phyloP scores from a whole-genome alignment of 2,329 filamentous ascomycete genomes.

The Aspergillus quadricinctus region DNA sequence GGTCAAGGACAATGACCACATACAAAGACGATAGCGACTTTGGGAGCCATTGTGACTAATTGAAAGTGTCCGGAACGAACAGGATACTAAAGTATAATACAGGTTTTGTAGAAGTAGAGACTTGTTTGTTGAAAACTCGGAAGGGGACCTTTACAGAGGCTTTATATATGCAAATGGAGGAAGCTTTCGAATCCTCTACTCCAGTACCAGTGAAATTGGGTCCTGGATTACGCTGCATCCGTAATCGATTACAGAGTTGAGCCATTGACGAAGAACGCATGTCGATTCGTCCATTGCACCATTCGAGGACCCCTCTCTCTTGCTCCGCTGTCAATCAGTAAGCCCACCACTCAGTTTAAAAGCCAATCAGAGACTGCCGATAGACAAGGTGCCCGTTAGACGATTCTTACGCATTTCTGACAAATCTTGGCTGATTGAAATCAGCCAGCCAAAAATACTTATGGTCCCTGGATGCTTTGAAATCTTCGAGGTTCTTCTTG shows the following conservation, averaged over 20 bases:
- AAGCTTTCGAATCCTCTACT: background rate
- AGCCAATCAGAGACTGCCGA: background rate
- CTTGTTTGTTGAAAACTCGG: background rate
- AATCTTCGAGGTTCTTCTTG: background rate
- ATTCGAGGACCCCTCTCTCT: background rate
- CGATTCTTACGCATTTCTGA: background rate
- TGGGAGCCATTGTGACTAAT: slow-evolving; percentile 69
- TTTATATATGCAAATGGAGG: background rate
- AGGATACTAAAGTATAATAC: background rate
- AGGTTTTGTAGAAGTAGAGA: background rate
- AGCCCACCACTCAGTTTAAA: background rate
- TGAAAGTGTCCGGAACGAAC: background rate
- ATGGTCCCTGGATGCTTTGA: background rate
- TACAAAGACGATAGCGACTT: slow-evolving; percentile 87
- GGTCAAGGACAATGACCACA: slow-evolving; percentile 34
- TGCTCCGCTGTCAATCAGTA: background rate
- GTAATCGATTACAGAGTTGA: background rate
- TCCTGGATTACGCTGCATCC: background rate
- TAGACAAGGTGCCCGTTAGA: background rate
- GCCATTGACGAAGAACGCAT: background rate
- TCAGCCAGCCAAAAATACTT: background rate
- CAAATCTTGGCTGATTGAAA: background rate
- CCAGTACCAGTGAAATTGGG: background rate
- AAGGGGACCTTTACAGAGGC: background rate
- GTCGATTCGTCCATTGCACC: background rate